Evolutionary conservation across 345 rosid genomes (phyloP).

Genomic region (Carallia brachiata): DNA sequence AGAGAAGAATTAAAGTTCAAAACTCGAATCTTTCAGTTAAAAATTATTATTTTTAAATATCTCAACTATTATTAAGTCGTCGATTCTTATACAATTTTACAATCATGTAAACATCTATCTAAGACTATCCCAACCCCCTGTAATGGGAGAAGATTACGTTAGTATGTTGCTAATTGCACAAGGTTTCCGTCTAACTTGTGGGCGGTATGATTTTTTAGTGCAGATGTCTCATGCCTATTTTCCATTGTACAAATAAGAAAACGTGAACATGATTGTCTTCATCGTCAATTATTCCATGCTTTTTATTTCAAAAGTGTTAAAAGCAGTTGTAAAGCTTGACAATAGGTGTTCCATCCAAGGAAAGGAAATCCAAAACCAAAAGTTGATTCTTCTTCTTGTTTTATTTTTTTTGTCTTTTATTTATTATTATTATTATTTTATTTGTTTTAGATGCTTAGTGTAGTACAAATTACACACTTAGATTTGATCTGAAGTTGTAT

Average conservation of each 20-base stretch:
- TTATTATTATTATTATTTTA: no score
- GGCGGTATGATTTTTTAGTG: background rate
- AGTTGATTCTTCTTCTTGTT: background rate
- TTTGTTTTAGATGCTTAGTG: no score
- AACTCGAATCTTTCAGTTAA: no score
- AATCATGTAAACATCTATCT: background rate
- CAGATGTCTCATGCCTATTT: background rate
- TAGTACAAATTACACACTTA: no score
- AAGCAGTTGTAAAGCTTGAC: slow-evolving; percentile 4
- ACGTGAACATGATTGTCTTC: background rate
- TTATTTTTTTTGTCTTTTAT: no score
- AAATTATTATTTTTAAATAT: no score
- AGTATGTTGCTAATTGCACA: background rate
- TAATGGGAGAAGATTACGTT: background rate
- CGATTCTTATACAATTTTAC: no score
- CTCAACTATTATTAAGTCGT: no score
- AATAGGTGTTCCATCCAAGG: background rate
- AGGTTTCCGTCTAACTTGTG: slow-evolving; percentile 6
- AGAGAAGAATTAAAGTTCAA: no score
- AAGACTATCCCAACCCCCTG: background rate
- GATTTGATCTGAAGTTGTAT: no score
- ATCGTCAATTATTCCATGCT: background rate
- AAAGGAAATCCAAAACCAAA: background rate
- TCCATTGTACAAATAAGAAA: background rate
- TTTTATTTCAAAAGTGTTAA: background rate